Conservation (phyloP, 768 basidiomycete species). For the Boletus eberwhitei region DNA sequence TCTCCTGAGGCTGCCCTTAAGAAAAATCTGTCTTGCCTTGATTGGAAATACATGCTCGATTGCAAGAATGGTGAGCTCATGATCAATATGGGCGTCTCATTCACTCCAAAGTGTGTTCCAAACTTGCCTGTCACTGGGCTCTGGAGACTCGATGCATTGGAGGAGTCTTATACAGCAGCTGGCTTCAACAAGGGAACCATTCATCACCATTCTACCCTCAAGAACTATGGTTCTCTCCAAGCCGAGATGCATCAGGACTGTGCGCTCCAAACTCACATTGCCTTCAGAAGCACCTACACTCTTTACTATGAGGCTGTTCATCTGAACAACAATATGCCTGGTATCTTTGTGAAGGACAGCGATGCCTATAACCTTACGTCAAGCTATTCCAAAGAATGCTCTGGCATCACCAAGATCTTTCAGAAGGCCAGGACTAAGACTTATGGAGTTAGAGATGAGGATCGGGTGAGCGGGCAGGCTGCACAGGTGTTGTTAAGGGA, state of each 20-base stretch:
- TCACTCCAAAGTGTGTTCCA: background rate
- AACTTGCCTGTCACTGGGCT: background rate
- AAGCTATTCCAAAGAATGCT: too few relatives aligned
- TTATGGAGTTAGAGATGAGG: conserved; percentile 2
- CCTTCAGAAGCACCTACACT: too few relatives aligned
- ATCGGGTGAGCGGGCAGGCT: conserved; percentile 3
- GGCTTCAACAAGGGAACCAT: background rate
- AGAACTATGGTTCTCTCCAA: too few relatives aligned
- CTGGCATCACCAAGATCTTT: too few relatives aligned
- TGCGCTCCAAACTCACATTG: too few relatives aligned
- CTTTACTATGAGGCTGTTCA: too few relatives aligned
- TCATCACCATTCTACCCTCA: conserved; percentile 9
- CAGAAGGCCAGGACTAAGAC: background rate
- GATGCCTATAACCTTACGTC: too few relatives aligned
- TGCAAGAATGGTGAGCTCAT: background rate
- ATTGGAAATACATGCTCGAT: conserved; percentile 8
- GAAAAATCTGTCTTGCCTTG: background rate
- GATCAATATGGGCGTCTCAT: background rate
- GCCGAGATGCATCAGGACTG: too few relatives aligned
- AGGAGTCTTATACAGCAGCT: conserved; percentile 6
- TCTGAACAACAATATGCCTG: too few relatives aligned
- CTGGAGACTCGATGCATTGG: conserved; percentile 2
- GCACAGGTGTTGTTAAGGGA: background rate
- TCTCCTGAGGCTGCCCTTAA: background rate
- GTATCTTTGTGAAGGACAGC: too few relatives aligned